Percentiles rank a stretch among this genome's conserved stretches.
These are phyloP conservation scores for Aspergillus biplanus DNA, from an alignment of 495 filamentous ascomycete genomes.

Conservation along the genomic window DNA sequence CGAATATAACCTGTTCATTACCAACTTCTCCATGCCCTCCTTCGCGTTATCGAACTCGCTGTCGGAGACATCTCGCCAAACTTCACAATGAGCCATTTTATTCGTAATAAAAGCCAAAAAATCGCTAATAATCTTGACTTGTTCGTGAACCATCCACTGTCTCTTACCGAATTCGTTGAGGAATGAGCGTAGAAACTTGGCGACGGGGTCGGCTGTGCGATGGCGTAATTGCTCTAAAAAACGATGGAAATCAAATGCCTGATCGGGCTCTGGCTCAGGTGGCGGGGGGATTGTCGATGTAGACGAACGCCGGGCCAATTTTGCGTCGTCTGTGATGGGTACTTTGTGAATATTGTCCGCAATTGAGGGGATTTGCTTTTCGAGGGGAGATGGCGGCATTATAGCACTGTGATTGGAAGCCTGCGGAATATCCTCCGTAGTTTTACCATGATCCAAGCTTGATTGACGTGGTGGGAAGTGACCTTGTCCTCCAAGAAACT, in stretches of 20 bases:
- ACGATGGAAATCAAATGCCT: slow-evolving; percentile 97
- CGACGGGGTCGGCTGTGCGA: slow-evolving; percentile 94
- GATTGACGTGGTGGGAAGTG: slow-evolving; percentile 83
- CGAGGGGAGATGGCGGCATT: slow-evolving; percentile 25
- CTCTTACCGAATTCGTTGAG: slow-evolving; percentile 93
- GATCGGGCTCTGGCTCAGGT: slow-evolving; percentile 85
- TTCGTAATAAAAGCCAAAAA: slow-evolving; percentile 97
- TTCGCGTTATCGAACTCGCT: slow-evolving; percentile 97
- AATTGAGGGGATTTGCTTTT: slow-evolving; percentile 25
- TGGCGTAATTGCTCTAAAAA: slow-evolving; percentile 95
- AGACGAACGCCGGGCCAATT: slow-evolving; percentile 50
- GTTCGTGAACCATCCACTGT: slow-evolving; percentile 99
- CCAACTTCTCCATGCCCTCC: slow-evolving; percentile 99
- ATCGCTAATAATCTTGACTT: slow-evolving; percentile 97
- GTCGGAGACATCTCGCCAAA: slow-evolving; percentile 95
- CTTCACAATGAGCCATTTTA: slow-evolving; percentile 98
- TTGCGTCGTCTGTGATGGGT: slow-evolving; percentile 43
- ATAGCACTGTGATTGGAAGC: slow-evolving; percentile 2
- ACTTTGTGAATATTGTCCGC: slow-evolving; percentile 26
- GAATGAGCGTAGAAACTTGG: slow-evolving; percentile 93
- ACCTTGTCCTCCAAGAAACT: slow-evolving; percentile 62
- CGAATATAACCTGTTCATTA: slow-evolving; percentile 96
- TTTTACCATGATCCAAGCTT: slow-evolving; percentile 71
- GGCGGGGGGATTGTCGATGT: slow-evolving; percentile 63
- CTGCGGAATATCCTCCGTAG: slow-evolving; percentile 11